Base-by-base conservation (phyloP, 2,329 filamentous ascomycete species). In the Pestalotiopsis sp. region DNA sequence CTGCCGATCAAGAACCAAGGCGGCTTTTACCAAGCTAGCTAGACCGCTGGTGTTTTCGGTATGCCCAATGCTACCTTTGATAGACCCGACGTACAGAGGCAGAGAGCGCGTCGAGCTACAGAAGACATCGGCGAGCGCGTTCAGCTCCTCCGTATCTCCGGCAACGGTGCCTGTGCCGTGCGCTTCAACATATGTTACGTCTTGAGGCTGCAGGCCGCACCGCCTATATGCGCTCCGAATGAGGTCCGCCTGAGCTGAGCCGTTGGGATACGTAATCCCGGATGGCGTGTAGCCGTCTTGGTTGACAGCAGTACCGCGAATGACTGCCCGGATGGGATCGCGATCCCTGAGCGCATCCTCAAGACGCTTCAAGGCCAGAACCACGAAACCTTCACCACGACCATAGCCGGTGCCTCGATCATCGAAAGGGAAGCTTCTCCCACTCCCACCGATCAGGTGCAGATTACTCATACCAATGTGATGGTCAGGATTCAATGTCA, bases 241-340 rank as follows among this genome's bases (percentile, higher is more conserved):
- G 3, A 80, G 66, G 2, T 62, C 67, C 4, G 69, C 73, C 70
- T 83, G 81, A 1, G 79, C 76, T 1, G 68, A 45, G 0, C 52
- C 49, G 56, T 70, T 82, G 0, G 84, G 84, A 65, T 82, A 75
- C 0, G 82, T 84, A 36, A 85, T 80, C 3, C 82, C 82, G 7
- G 70, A 0, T 14, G 52, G 52, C 80, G 82, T 69, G 14, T 31
- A 71, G 6, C 83, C 83, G 69, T 85, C 82, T 57, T 75, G 72
- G 68, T 80, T 80, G 31, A 75, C 64, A 3, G 70, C 75, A 1
- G 77, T 78, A 13, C 74, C 77, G 1, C 78, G 74, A 60, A 83
- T 78, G n/a, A 81, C 70, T 25, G 73, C 74, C 41, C 73, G 70
- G 45, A 81, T 78, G 0, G 59, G 60, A 27, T 70, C 68, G n/a